Evolutionary conservation across 257 asterid genomes (phyloP).

Genomic region (Solanum pennellii): DNA sequence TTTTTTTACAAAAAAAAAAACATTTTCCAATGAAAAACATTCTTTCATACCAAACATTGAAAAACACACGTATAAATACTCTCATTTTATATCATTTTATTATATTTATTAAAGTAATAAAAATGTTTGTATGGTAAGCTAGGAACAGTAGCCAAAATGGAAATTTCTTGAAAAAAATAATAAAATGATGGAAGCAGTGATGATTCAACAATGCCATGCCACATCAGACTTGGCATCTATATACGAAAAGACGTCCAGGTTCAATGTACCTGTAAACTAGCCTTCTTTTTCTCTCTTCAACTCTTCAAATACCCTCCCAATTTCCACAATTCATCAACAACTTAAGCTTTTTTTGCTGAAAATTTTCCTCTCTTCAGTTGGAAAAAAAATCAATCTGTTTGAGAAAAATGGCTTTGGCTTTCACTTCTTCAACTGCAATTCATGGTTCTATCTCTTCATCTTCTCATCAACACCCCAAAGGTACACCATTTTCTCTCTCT

Average conservation of each 20-base stretch:
- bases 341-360: neutral
- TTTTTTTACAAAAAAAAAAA: no score
- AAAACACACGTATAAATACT: neutral
- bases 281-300: neutral
- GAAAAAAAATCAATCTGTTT: neutral
- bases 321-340: neutral
- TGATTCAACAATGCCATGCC: conserved; percentile 5
- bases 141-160: neutral
- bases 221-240: conserved; percentile 11
- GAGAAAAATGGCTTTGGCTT: conserved; percentile 51
- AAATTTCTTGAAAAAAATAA: neutral
- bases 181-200: conserved; percentile 41
- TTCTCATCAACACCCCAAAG: conserved; percentile 37
- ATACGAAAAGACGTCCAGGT: conserved; percentile 46
- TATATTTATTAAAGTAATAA: no score
- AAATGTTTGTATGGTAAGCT: neutral
- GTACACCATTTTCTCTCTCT: conserved; percentile 6
- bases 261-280: conserved; percentile 44
- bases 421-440: conserved; percentile 42
- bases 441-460: conserved; percentile 25
- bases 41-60: neutral
- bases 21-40: no score
- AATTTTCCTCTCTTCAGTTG: neutral
- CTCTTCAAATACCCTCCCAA: neutral
- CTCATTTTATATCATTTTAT: no score